Evolutionary conservation across 108 stramenopile species (phyloP), one percentile per base, ranked within the genome.

Genomic region (Nitzschia sp.): DNA sequence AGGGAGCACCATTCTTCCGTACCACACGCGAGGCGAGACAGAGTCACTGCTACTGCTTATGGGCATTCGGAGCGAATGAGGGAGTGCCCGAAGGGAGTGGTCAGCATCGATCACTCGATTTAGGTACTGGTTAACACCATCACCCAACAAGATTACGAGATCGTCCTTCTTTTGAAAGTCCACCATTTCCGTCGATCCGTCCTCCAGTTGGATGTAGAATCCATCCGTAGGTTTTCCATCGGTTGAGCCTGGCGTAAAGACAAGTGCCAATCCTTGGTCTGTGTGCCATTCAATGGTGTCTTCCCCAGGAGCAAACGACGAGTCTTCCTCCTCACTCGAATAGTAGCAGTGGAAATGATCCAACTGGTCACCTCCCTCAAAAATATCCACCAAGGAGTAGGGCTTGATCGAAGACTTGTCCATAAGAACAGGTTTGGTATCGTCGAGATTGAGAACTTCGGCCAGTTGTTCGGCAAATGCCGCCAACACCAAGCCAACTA

Each of bases 311-410:
- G 32, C 16, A 23, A 22, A 38, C 29, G 27, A 4, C 19, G 56
- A 35, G 9, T 21, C 22, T 33, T 35, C 53, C 29, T 45, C 47
- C 0, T 30, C 35, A 26, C 26, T 53, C 59, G 79, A 72, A 25
- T 81, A 66, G 69, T 92, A 95, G 9, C 80, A 80, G 73, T 95
- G 94, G 61, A 92, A 92, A 59, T 95, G 94, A 46, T 95, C 94
- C 53, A 95, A 66, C n/a, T 84, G 82, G 50, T 92, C 84, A 17
- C 91, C 88, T 38, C 76, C 34, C 21, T 71, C 23, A 16, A 91
- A 80, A 2, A 92, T 48, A 36, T 85, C 79, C 23, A 48, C 61
- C 16, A 91, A 22, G 13, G 67, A 23, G 55, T 57, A 63, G n/a
- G 23, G 81, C 83, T 70, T 6, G 30, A 28, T 19, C 29, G 35